Percentiles rank a stretch among this genome's conserved stretches.
phyloP scores from a whole-genome alignment of 495 filamentous ascomycete species.

The Penicillium crystallinum region DNA sequence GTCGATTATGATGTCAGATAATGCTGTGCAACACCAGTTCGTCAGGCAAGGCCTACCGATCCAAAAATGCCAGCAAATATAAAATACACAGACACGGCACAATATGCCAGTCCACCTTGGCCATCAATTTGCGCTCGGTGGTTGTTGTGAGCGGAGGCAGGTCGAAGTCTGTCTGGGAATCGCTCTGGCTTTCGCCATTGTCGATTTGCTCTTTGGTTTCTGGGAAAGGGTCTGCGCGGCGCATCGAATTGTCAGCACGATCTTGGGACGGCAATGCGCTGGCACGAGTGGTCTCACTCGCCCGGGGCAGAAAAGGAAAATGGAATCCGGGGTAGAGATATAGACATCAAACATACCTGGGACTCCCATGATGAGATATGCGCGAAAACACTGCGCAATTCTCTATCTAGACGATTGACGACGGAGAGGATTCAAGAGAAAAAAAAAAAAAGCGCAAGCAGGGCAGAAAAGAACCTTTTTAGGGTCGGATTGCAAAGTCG shows the following conservation, averaged over 20 bases:
- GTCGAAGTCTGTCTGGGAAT: slow-evolving; percentile 17
- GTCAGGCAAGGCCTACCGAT: slow-evolving; percentile 50
- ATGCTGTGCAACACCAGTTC: not conserved
- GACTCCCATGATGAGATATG: slow-evolving; percentile 15
- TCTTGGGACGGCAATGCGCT: not conserved
- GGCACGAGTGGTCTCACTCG: not conserved
- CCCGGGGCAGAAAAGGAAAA: not conserved
- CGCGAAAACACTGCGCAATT: not conserved
- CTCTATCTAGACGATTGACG: not conserved
- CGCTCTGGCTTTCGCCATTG: slow-evolving; percentile 26
- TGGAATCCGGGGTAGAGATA: not conserved
- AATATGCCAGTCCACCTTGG: slow-evolving; percentile 73
- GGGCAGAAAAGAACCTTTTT: not conserved
- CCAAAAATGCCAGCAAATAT: slow-evolving; percentile 83
- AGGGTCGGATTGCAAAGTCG: not conserved
- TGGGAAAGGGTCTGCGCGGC: not conserved
- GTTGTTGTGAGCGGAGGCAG: slow-evolving; percentile 42
- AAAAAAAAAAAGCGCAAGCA: not conserved
- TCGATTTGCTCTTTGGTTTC: slow-evolving; percentile 21
- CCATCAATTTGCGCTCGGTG: slow-evolving; percentile 66
- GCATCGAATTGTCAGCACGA: slow-evolving; percentile 9
- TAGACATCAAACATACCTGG: slow-evolving; percentile 8
- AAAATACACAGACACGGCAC: slow-evolving; percentile 77
- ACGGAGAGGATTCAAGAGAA: not conserved
- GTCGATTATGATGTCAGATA: slow-evolving; percentile 9